These are phyloP conservation scores for Solanum lycopersicoides DNA, from an alignment of 257 asterid genomes.

Conservation along the genomic window DNA sequence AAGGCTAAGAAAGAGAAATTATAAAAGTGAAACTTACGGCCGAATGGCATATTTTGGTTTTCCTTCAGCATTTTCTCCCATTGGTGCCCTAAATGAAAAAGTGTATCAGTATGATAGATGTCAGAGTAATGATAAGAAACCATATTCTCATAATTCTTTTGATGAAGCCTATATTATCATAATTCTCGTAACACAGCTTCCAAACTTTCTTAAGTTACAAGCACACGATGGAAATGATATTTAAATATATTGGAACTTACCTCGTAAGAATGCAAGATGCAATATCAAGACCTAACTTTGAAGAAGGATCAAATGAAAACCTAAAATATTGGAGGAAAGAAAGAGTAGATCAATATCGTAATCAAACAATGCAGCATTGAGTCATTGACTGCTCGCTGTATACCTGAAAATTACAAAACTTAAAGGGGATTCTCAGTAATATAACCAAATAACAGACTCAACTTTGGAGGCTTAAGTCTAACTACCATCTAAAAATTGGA, in stretches of 20 bases:
- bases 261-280: slow-evolving; percentile 89
- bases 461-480: neutral
- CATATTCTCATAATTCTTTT: neutral
- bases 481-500: neutral
- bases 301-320: slow-evolving; percentile 80
- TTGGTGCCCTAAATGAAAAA: slow-evolving; percentile 54
- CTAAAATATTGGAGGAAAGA: slow-evolving; percentile 27
- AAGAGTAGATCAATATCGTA: slow-evolving; percentile 5
- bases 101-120: neutral
- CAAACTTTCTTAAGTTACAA: neutral
- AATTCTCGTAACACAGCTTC: neutral
- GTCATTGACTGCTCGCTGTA: neutral
- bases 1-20: neutral
- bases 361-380: neutral
- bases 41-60: slow-evolving; percentile 78
- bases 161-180: neutral
- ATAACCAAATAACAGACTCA: neutral
- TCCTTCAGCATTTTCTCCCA: slow-evolving; percentile 79
- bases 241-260: slow-evolving; percentile 24
- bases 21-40: slow-evolving; percentile 55
- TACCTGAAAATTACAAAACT: neutral
- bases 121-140: neutral
- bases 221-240: neutral
- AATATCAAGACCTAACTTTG: slow-evolving; percentile 81
- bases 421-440: neutral